These are phyloP conservation scores for Kregervanrija fluxuum DNA, from an alignment of 805 yeast species.

Conservation along the genomic window DNA sequence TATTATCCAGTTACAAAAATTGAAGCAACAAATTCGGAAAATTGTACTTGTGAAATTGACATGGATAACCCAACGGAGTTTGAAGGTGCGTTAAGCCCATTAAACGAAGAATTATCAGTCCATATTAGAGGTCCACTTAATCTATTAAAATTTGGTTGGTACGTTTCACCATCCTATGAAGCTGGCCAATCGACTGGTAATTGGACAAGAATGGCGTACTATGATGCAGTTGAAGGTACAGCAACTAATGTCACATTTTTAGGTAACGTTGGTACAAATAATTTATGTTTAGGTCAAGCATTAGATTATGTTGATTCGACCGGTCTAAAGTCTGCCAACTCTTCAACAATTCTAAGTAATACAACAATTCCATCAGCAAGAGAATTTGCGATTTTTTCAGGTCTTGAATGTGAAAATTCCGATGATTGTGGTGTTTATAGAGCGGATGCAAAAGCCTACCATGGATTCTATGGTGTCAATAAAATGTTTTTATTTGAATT, in stretches of 20 bases:
- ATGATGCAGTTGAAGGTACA: constrained; percentile 40
- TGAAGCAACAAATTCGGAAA: constrained; percentile 32
- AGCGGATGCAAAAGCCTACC: constrained; percentile 65
- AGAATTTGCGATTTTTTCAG: constrained; percentile 56
- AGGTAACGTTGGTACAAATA: constrained; percentile 52
- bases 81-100: constrained; percentile 57
- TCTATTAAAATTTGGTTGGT: constrained; percentile 54
- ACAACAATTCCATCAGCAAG: constrained; percentile 47
- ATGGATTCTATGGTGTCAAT: constrained; percentile 59
- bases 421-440: constrained; percentile 78
- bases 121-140: constrained; percentile 74
- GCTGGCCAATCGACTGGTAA: constrained; percentile 32
- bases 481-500: constrained; percentile 72
- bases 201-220: constrained; percentile 59
- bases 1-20: constrained; percentile 41
- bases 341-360: constrained; percentile 40
- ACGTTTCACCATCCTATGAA: constrained; percentile 37
- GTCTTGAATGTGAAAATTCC: constrained; percentile 47
- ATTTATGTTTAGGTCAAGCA: constrained; percentile 64
- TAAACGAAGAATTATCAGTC: constrained; percentile 62
- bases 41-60: constrained; percentile 41
- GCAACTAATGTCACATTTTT: constrained; percentile 62
- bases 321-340: constrained; percentile 42
- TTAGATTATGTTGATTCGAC: constrained; percentile 52
- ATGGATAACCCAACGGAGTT: constrained; percentile 29